Evolutionary conservation across 805 yeast species (phyloP).

Genomic region (Wickerhamomyces chambardii): DNA sequence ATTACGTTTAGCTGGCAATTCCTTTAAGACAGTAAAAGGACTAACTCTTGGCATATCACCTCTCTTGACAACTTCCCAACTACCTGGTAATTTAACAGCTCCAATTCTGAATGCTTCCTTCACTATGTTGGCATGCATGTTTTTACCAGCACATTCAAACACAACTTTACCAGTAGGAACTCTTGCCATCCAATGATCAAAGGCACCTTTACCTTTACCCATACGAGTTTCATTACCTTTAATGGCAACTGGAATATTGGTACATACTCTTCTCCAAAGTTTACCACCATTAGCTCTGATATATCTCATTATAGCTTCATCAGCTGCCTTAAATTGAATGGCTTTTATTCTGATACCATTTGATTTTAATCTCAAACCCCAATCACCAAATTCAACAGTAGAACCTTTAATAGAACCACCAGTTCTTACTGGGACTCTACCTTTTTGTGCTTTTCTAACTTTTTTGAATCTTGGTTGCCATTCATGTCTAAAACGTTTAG

Average conservation of each 20-base stretch:
- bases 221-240: constrained; percentile 99
- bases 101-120: constrained; percentile 88
- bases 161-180: constrained; percentile 93
- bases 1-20: constrained; percentile 34
- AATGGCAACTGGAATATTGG: constrained; percentile 85
- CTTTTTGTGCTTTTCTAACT: constrained; percentile 74
- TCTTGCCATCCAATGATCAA: constrained; percentile 95
- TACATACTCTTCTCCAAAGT: constrained; percentile 71
- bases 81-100: constrained; percentile 86
- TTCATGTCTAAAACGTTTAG: constrained; percentile 20
- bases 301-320: constrained; percentile 73
- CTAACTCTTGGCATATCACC: constrained; percentile 67
- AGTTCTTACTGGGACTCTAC: constrained; percentile 87
- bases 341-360: constrained; percentile 85
- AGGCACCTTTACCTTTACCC: constrained; percentile 99
- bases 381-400: constrained; percentile 69
- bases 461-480: constrained; percentile 18
- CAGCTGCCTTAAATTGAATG: constrained; percentile 85
- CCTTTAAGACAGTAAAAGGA: constrained; percentile 34
- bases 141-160: constrained; percentile 71
- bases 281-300: constrained; percentile 73
- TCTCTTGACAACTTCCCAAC: constrained; percentile 71
- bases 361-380: constrained; percentile 81
- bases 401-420: constrained; percentile 94
- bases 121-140: constrained; percentile 83